A percentile compares a stretch with the other conserved stretches of the same genome.
These are phyloP conservation scores for Pulveroboletus ravenelii DNA, from an alignment of 768 basidiomycete species.

Conservation along the genomic window DNA sequence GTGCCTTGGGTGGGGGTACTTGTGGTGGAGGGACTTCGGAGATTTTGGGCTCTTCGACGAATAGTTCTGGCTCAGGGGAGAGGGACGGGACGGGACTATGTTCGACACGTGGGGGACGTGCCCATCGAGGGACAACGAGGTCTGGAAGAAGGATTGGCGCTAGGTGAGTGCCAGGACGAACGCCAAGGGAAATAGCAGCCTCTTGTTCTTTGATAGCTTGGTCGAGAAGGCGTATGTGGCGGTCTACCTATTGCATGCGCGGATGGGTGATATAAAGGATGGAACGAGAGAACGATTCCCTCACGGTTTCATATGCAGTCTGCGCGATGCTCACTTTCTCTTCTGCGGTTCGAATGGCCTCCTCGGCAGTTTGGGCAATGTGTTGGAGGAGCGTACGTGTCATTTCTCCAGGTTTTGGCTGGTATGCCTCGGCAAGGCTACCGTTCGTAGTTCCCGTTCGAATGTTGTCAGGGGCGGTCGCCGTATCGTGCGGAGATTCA, in stretches of 20 bases:
- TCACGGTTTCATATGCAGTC: conserved; percentile 65
- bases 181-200: conserved; percentile 48
- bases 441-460: neutral
- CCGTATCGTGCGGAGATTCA: neutral
- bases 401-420: conserved; percentile 30
- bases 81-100: conserved; percentile 40
- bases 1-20: conserved; percentile 11
- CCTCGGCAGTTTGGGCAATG: conserved; percentile 57
- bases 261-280: neutral
- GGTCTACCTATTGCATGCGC: conserved; percentile 52
- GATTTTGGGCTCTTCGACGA: conserved; percentile 11
- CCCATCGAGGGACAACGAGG: conserved; percentile 52
- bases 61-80: conserved; percentile 25
- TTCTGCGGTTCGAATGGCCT: conserved; percentile 57
- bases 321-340: conserved; percentile 77
- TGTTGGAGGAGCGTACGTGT: conserved; percentile 50
- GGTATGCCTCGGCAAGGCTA: neutral
- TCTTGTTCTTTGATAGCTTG: conserved; percentile 65
- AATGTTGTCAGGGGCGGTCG: neutral
- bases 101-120: conserved; percentile 40
- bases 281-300: conserved; percentile 15
- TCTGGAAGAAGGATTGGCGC: conserved; percentile 59
- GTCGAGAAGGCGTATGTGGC: conserved; percentile 75
- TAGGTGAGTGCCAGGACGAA: conserved; percentile 49
- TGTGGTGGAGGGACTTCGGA: conserved; percentile 10